Evolutionary conservation across 2,329 filamentous ascomycete genomes (phyloP), one percentile per base, ranked within the genome.

Genomic region (Arachnomyces sp.): DNA sequence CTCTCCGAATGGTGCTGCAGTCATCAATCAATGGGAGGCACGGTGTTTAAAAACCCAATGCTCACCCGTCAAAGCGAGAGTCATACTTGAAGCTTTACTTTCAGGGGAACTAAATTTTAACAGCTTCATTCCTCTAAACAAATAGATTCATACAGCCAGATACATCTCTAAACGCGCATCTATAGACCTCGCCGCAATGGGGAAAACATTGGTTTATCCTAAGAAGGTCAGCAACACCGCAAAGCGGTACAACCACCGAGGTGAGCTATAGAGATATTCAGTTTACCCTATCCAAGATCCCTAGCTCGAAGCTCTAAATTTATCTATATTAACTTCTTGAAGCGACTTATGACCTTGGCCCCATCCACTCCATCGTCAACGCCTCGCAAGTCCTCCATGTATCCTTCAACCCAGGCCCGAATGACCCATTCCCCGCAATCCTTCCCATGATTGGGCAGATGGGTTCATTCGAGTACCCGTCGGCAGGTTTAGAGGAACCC

Each of bases 371-470:
- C 43, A 82, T 93, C 54, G 69, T 94, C 62, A 88, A 90, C 33
- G 70, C 71, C 14, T 75, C 76, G n/a, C 78, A 77, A 29, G 74
- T 93, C 36, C 71, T 92, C 12, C 81, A 93, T 64, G 79, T 93
- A 52, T 87, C 85, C 47, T 93, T 93, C 71, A 76, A 73, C 37
- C 69, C 74, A 2, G 67, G 69, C 3, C 64, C 72, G 0, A 64
- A 70, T 33, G 76, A 79, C 39, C 80, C 82, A 1, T 92, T 89
- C 55, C 85, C 86, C 3, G 76, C 78, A 38, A 80, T 82, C 39
- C 72, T 94, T 2, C 87, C 87, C 45, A 90, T 93, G 85, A 84
- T 93, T 53, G 85, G 84, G 38, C 79, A 84, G 52, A 83, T 92
- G 73, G 84, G 79, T 9, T 84, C 79, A 16, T 92, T 81, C 57